phyloP scores from a whole-genome alignment of 768 basidiomycete genomes.

The Pleurotus eryngii region DNA sequence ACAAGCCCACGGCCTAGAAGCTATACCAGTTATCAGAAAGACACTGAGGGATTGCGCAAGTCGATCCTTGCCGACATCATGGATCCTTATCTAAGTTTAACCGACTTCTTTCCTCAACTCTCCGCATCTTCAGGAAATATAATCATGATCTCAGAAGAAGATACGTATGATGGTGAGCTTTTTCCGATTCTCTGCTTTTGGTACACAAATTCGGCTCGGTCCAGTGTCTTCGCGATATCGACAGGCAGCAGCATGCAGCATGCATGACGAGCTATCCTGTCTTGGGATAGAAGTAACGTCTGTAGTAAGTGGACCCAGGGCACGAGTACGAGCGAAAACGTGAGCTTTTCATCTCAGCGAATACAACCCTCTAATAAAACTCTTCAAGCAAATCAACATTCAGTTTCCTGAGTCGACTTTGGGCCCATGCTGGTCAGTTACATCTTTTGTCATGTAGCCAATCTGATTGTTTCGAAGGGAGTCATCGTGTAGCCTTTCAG shows the following conservation, averaged over 20 bases:
- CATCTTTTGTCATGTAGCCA: too few relatives aligned
- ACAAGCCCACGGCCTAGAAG: not conserved
- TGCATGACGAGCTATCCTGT: not conserved
- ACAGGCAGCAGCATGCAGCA: not conserved
- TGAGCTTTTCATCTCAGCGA: not conserved
- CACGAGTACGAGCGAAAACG: not conserved
- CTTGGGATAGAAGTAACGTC: conserved; percentile 3
- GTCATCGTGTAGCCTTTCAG: not conserved
- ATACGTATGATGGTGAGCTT: not conserved
- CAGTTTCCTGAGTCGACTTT: not conserved
- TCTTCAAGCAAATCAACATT: not conserved
- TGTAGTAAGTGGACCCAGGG: conserved; percentile 2
- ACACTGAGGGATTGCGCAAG: not conserved
- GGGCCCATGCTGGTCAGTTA: not conserved
- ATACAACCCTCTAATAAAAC: not conserved
- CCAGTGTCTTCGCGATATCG: not conserved
- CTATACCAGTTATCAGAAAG: not conserved
- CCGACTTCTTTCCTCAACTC: conserved; percentile 4
- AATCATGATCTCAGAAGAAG: conserved; percentile 5
- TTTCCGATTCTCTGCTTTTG: not conserved
- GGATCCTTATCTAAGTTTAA: not conserved
- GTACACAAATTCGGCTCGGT: not conserved
- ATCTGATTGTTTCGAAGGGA: not conserved
- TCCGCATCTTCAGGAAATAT: conserved; percentile 1
- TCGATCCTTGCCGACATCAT: not conserved